phyloP scores from a whole-genome alignment of 2,329 filamentous ascomycete species.

The Colletotrichum sansevieriae region DNA sequence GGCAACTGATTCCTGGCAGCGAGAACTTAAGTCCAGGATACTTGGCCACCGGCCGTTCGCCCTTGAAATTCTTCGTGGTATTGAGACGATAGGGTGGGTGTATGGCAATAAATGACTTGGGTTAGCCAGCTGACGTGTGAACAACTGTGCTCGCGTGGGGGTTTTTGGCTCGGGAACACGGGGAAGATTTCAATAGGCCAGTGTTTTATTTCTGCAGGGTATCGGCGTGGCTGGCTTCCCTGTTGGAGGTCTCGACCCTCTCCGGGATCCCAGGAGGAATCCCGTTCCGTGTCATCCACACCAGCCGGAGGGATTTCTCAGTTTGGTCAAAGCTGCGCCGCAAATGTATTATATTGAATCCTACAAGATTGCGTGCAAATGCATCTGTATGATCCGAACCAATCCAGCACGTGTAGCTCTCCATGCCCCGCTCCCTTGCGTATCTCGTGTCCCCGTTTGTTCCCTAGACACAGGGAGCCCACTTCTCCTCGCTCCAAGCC shows the following conservation, averaged over 20 bases:
- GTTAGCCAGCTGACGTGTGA: neutral
- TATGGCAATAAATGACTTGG: neutral
- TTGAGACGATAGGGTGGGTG: neutral
- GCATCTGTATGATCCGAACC: neutral
- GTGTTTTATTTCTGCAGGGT: neutral
- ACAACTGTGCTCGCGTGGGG: neutral
- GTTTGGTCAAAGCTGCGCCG: neutral
- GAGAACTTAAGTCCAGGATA: neutral
- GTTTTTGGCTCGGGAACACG: too few relatives aligned
- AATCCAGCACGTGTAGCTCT: neutral
- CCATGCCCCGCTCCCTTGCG: neutral
- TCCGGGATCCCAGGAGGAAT: neutral
- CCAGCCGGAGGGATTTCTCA: neutral
- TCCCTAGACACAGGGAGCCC: neutral
- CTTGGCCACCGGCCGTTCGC: neutral
- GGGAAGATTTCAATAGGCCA: too few relatives aligned
- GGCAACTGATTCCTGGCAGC: neutral
- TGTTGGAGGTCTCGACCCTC: slow-evolving; percentile 4
- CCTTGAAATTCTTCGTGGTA: neutral
- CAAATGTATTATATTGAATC: neutral
- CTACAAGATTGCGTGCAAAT: slow-evolving; percentile 3
- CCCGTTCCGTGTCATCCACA: slow-evolving; percentile 3
- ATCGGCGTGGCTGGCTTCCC: neutral
- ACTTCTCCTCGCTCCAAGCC: slow-evolving; percentile 22
- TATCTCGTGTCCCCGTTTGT: neutral